These are phyloP conservation scores for Euphorbia lathyris DNA, from an alignment of 345 rosid species.

Conservation along the genomic window DNA sequence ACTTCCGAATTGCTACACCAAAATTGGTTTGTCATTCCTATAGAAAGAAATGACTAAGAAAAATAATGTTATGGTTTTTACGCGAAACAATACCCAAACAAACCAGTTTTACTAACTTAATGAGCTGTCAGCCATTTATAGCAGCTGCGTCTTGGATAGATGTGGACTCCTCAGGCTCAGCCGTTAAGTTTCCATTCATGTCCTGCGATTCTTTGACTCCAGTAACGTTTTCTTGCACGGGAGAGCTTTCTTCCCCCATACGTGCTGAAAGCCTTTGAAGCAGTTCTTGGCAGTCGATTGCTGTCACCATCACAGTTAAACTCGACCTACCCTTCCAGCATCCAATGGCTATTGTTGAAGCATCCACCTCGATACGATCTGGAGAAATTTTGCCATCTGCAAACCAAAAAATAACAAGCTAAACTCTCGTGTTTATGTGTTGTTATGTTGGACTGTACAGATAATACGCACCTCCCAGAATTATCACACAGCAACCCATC, in stretches of 20 bases:
- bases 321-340: slow-evolving; percentile 90
- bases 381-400: slow-evolving; percentile 39
- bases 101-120: background rate
- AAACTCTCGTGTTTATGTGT: background rate
- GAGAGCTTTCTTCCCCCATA: slow-evolving; percentile 27
- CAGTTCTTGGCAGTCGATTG: slow-evolving; percentile 77
- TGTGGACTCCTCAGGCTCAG: slow-evolving; percentile 19
- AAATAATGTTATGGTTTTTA: background rate
- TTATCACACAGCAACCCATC: slow-evolving; percentile 80
- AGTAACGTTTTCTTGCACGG: slow-evolving; percentile 20
- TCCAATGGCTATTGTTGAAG: slow-evolving; percentile 71
- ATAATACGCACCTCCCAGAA: slow-evolving; percentile 53
- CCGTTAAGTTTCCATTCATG: slow-evolving; percentile 19
- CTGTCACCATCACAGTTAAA: slow-evolving; percentile 81
- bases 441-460: background rate
- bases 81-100: background rate
- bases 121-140: slow-evolving; percentile 2
- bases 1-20: background rate
- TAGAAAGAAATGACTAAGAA: slow-evolving; percentile 1
- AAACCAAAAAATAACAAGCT: background rate
- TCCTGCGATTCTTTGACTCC: slow-evolving; percentile 23
- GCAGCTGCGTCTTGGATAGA: background rate
- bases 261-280: slow-evolving; percentile 55
- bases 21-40: background rate
- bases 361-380: slow-evolving; percentile 36